Percentiles rank a stretch among this genome's conserved stretches.
phyloP scores from a whole-genome alignment of 176 grass and related monocot species.

The Musa acuminata region DNA sequence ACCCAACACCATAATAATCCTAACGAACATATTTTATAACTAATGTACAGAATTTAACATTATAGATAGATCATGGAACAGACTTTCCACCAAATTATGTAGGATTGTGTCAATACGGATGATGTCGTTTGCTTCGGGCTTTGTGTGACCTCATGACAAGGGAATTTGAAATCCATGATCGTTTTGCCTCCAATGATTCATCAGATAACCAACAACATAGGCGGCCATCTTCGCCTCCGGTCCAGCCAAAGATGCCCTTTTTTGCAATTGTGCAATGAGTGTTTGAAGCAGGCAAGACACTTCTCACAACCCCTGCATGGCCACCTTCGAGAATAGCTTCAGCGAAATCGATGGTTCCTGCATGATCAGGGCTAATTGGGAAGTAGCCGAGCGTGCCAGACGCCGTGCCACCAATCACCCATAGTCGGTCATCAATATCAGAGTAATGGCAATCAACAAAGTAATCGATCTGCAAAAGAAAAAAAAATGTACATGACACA shows the following conservation, averaged over 20 bases:
- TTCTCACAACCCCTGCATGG: constrained; percentile 69
- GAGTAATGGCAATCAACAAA: constrained; percentile 95
- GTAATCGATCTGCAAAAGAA: constrained; percentile 61
- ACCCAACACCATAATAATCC: not conserved
- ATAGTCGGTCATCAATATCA: constrained; percentile 44
- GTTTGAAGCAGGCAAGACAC: constrained; percentile 34
- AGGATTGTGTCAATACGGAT: constrained; percentile 46
- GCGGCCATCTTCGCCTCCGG: constrained; percentile 82
- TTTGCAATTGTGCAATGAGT: constrained; percentile 24
- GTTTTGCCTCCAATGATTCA: constrained; percentile 28
- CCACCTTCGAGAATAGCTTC: constrained; percentile 85
- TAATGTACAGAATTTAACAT: not conserved
- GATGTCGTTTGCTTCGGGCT: constrained; percentile 36
- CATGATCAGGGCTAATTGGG: constrained; percentile 37
- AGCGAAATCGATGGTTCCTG: constrained; percentile 22
- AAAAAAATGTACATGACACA: not conserved
- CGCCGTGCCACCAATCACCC: constrained; percentile 60
- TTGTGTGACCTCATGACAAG: constrained; percentile 44
- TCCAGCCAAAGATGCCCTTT: constrained; percentile 77
- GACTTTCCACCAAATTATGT: too few relatives aligned
- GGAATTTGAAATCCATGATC: constrained; percentile 59
- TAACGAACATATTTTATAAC: not conserved
- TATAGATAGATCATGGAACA: not conserved
- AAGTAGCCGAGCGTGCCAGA: constrained; percentile 79
- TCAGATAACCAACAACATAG: constrained; percentile 75